Base-by-base conservation (phyloP, 1,139 yeast species). In the Eremothecium cymbalariae region DNA sequence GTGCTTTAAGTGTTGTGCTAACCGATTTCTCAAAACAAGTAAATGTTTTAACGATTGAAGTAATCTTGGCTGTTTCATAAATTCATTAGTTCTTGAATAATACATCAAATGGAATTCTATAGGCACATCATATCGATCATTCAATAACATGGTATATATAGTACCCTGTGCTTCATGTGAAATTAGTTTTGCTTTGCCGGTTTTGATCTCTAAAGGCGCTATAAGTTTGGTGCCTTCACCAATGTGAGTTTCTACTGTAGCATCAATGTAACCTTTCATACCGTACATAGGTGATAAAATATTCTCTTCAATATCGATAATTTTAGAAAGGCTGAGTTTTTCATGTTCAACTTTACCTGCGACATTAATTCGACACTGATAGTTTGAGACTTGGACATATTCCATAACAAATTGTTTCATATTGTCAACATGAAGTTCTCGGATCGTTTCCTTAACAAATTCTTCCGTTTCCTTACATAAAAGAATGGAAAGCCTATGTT, bases 251-350 rank as follows among this genome's bases (percentile, higher is more conserved):
- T 81, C 82, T 1, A 86, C 69, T 0, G 95, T 83, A 1, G 80
- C 95, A 60, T 90, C 99, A 11, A 88, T 74, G 50, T 79, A 74
- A 1, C 99, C 99, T 45, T 84, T 77, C n/a, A 93, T 60, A 0
- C 99, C 99, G 63, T 71, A 86, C 51, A 74, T 70, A 0, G 96
- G 95, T 0, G 96, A 84, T 84, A 94, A 78, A 14, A 90, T 77
- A 47, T 79, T 83, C 51, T 90, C 97, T 55, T 90, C 99, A 13
- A 84, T 73, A 52, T 84, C 95, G 25, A 85, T 62, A 4, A 85
- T 72, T 36, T 79, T 75, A 9, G 72, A 67, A 1, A 80, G 76
- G 0, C 80, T 64, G 47, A 76, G 67, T 23, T 59, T 56, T 1
- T 71, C 59, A 13, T 62, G 59, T 29, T 62, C 59, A 25, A 59